Conservation (phyloP, 75 land plant genomes). For the Selaginella tamariscina region DNA sequence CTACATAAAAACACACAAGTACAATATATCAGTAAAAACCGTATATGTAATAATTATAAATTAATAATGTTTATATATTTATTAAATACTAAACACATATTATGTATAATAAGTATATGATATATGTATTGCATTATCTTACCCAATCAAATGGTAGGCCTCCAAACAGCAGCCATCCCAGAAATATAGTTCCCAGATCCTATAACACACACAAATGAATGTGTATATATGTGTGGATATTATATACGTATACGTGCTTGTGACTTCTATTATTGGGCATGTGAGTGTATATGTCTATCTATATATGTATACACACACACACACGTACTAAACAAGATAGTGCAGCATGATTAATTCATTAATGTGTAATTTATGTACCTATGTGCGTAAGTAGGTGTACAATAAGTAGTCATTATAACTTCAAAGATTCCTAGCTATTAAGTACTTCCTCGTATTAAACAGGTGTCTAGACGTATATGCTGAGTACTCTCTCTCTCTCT, state of each 20-base stretch:
- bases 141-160: slow-evolving; percentile 96
- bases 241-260: too few relatives aligned
- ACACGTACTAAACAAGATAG: neutral
- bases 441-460: too few relatives aligned
- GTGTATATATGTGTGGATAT: too few relatives aligned
- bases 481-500: neutral
- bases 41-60: neutral
- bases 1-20: slow-evolving; percentile 35
- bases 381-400: neutral
- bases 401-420: slow-evolving; percentile 3
- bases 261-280: too few relatives aligned
- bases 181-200: slow-evolving; percentile 7
- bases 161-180: slow-evolving; percentile 19
- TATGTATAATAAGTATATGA: neutral
- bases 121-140: neutral
- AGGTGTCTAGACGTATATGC: too few relatives aligned
- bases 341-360: slow-evolving; percentile 1
- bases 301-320: neutral
- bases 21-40: neutral
- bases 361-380: slow-evolving; percentile 8
- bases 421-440: neutral
- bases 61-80: neutral
- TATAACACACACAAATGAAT: neutral
- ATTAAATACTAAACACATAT: neutral
- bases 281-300: slow-evolving; percentile 1